Conservation (phyloP, 2,329 filamentous ascomycete genomes). For the Orbilia quercus region DNA sequence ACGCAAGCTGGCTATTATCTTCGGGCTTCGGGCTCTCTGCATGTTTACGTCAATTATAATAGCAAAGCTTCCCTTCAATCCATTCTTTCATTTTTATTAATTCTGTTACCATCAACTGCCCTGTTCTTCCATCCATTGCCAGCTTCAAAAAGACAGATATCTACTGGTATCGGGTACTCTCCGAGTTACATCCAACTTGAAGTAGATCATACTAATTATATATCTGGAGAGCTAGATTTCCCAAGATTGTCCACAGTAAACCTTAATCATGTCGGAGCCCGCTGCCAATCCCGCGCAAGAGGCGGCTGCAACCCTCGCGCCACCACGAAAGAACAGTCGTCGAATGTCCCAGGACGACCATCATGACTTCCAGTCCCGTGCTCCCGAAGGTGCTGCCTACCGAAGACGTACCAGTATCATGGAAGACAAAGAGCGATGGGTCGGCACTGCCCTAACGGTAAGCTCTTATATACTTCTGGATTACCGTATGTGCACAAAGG, state of each 20-base stretch:
- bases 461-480: neutral
- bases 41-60: constrained; percentile 48
- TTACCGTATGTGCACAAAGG: neutral
- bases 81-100: neutral
- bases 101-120: neutral
- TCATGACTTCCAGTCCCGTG: constrained; percentile 50
- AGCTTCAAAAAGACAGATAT: too few species aligned
- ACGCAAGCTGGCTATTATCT: constrained; percentile 24
- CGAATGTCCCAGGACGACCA: constrained; percentile 45
- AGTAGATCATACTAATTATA: constrained; percentile 23
- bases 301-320: constrained; percentile 20
- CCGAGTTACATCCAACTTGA: neutral
- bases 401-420: constrained; percentile 52
- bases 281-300: constrained; percentile 4
- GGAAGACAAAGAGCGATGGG: constrained; percentile 56
- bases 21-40: neutral
- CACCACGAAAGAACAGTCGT: constrained; percentile 32
- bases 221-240: constrained; percentile 9
- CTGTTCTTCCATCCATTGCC: too few species aligned
- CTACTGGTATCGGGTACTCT: neutral
- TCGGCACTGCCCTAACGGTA: constrained; percentile 52
- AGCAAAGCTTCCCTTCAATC: constrained; percentile 3
- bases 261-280: constrained; percentile 42
- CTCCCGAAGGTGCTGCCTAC: constrained; percentile 49
- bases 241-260: constrained; percentile 11